Evolutionary conservation across 768 basidiomycete species (phyloP).

Genomic region (Russula dissimulans): DNA sequence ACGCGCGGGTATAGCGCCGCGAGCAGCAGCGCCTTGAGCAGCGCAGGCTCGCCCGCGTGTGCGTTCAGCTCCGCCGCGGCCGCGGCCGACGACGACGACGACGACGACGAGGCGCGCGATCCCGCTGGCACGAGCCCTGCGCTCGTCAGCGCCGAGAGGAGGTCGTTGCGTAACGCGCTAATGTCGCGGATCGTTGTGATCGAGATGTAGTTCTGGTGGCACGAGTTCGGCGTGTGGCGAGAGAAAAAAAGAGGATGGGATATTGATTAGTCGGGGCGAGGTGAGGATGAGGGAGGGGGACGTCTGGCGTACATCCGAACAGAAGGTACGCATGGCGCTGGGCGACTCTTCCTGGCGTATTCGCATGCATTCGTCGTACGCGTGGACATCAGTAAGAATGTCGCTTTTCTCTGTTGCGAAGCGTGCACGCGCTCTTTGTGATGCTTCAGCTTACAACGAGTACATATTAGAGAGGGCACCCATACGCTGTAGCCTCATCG

Average conservation of each 20-base stretch:
- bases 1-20: constrained; percentile 85
- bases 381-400: constrained; percentile 70
- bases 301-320: constrained; percentile 48
- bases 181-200: constrained; percentile 65
- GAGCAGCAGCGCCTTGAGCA: constrained; percentile 77
- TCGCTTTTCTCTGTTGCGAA: constrained; percentile 74
- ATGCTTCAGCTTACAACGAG: not conserved
- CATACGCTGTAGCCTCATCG: constrained; percentile 65
- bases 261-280: not conserved
- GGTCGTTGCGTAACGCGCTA: constrained; percentile 66
- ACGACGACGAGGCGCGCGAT: constrained; percentile 30
- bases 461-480: not conserved
- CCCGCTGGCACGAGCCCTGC: constrained; percentile 57
- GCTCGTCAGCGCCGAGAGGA: constrained; percentile 56
- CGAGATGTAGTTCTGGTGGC: constrained; percentile 73
- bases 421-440: constrained; percentile 53
- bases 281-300: not conserved
- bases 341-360: constrained; percentile 43
- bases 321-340: constrained; percentile 45
- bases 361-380: constrained; percentile 55
- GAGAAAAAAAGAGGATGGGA: no score
- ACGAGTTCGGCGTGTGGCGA: not conserved
- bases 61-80: constrained; percentile 44
- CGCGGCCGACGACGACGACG: no score
- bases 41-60: constrained; percentile 57